Conservation (phyloP, 2,329 filamentous ascomycete genomes). For the Aspergillus calidoustus region DNA sequence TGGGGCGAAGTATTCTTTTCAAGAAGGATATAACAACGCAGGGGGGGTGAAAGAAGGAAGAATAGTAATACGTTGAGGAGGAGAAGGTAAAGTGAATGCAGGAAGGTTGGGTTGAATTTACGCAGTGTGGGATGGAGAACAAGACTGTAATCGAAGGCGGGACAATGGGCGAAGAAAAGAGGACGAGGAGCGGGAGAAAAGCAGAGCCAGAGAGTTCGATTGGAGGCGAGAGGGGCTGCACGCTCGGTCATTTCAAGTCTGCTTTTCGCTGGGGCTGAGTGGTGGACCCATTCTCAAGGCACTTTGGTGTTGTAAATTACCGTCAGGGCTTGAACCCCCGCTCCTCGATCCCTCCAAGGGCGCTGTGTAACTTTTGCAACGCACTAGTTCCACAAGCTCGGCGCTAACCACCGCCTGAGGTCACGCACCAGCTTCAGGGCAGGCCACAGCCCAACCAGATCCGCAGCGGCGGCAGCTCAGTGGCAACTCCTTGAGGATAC, state of each 20-base stretch:
- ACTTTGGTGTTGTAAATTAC: conserved; percentile 13
- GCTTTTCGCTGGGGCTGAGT: conserved; percentile 33
- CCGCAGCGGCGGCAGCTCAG: conserved; percentile 21
- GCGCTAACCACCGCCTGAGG: conserved; percentile 20
- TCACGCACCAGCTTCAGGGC: conserved; percentile 30
- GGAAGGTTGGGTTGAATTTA: conserved; percentile 25
- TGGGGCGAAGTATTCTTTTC: conserved; percentile 18
- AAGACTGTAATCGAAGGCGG: conserved; percentile 28
- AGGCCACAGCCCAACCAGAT: conserved; percentile 24
- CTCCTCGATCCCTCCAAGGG: background rate
- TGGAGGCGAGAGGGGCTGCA: conserved; percentile 35
- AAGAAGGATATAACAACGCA: conserved; percentile 23
- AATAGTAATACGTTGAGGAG: conserved; percentile 18
- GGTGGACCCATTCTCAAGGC: conserved; percentile 26
- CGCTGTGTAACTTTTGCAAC: conserved; percentile 20
- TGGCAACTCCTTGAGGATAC: conserved; percentile 23
- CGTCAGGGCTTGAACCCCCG: conserved; percentile 9
- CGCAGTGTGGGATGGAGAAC: conserved; percentile 32
- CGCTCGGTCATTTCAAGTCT: conserved; percentile 21
- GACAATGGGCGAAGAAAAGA: conserved; percentile 32
- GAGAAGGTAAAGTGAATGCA: conserved; percentile 24
- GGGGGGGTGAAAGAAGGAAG: conserved; percentile 21
- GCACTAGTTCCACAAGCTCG: conserved; percentile 16
- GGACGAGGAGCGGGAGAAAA: conserved; percentile 27
- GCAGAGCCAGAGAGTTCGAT: conserved; percentile 18